Conservation (phyloP, 495 filamentous ascomycete genomes). For the Aspergillus egyptiacus region DNA sequence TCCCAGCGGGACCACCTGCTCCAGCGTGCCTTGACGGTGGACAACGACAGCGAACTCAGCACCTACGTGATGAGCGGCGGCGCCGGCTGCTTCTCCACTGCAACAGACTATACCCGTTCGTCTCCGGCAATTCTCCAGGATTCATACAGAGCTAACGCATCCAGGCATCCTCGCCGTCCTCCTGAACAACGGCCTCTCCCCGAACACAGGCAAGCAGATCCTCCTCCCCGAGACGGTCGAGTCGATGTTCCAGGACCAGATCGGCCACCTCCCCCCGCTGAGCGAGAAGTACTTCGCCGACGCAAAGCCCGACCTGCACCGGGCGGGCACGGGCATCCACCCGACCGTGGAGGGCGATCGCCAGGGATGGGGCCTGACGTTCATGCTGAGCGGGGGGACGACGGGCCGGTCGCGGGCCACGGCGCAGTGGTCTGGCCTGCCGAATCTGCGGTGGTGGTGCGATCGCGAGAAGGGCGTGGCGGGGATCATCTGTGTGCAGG, state of each 20-base stretch:
- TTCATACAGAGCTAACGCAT: not conserved
- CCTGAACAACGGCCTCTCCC: conserved; percentile 45
- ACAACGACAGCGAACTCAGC: not conserved
- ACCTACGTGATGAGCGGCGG: not conserved
- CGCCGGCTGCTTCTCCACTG: not conserved
- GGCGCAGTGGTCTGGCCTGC: conserved; percentile 53
- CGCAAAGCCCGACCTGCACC: conserved; percentile 48
- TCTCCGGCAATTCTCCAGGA: conserved; percentile 14
- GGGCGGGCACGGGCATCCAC: conserved; percentile 39
- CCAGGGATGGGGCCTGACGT: conserved; percentile 58
- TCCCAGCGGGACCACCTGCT: conserved; percentile 40
- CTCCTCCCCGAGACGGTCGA: conserved; percentile 47
- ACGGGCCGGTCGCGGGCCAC: conserved; percentile 48
- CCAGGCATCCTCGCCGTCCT: conserved; percentile 40
- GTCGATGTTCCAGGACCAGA: conserved; percentile 56
- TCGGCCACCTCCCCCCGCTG: conserved; percentile 49
- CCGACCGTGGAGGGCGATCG: conserved; percentile 14
- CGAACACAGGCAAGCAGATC: conserved; percentile 41
- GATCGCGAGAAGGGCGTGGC: conserved; percentile 55
- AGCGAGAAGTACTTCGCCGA: conserved; percentile 37
- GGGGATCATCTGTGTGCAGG: conserved; percentile 52
- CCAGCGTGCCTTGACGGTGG: conserved; percentile 32
- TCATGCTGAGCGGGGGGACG: conserved; percentile 34
- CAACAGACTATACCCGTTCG: conserved; percentile 12
- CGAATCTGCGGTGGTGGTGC: conserved; percentile 58